Evolutionary conservation across 2,329 filamentous ascomycete species (phyloP).

Genomic region (Trichoderma sp.): DNA sequence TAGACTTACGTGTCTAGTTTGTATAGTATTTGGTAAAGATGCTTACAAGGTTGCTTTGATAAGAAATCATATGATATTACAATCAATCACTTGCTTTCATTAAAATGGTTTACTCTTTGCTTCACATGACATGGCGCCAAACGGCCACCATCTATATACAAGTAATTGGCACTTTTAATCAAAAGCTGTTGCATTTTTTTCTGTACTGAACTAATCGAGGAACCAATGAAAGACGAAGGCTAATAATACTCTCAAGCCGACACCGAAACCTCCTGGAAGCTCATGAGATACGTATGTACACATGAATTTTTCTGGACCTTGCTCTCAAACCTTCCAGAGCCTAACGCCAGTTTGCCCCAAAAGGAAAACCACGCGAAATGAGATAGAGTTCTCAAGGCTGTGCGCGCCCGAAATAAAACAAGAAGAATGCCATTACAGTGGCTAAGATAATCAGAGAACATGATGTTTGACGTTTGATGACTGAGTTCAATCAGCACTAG

Average conservation of each 20-base stretch:
- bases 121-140: not conserved
- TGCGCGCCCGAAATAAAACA: conserved; percentile 28
- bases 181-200: conserved; percentile 12
- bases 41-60: not conserved
- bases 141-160: not conserved
- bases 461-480: not conserved
- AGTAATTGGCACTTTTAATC: not conserved
- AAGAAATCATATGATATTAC: not conserved
- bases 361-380: conserved; percentile 20
- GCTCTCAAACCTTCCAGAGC: conserved; percentile 29
- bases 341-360: conserved; percentile 28
- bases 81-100: not conserved
- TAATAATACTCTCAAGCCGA: conserved; percentile 36
- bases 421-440: conserved; percentile 16
- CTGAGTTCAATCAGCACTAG: conserved; percentile 42
- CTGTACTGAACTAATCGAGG: conserved; percentile 32
- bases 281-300: conserved; percentile 42
- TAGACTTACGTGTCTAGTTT: not conserved
- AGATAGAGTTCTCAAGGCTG: conserved; percentile 14
- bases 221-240: conserved; percentile 38
- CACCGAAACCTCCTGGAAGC: conserved; percentile 35
- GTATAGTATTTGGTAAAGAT: conserved; percentile 8
- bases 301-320: conserved; percentile 26
- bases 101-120: not conserved
- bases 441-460: conserved; percentile 11